These are phyloP conservation scores for Colletotrichum shisoi DNA, from an alignment of 2,329 filamentous ascomycete genomes.

Conservation along the genomic window DNA sequence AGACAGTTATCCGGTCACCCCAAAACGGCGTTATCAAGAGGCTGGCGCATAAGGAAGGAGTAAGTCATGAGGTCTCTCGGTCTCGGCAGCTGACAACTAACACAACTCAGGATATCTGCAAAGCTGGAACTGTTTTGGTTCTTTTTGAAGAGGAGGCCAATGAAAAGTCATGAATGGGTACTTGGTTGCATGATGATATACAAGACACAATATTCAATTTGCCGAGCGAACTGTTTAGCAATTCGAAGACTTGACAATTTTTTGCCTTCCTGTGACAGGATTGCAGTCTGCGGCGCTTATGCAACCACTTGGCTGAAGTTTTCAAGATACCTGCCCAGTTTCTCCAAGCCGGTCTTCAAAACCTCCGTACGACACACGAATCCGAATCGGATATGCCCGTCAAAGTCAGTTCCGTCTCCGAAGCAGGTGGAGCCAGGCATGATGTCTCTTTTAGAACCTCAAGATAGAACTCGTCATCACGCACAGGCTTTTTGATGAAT, in stretches of 20 bases:
- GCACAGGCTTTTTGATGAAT: slow-evolving; percentile 56
- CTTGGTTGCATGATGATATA: not conserved
- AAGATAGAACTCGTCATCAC: slow-evolving; percentile 76
- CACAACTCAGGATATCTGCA: slow-evolving; percentile 72
- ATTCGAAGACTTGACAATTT: not conserved
- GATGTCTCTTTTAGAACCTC: slow-evolving; percentile 72
- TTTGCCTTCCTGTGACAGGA: too few relatives aligned
- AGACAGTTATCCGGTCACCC: slow-evolving; percentile 81
- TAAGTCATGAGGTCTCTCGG: slow-evolving; percentile 54
- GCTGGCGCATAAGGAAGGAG: slow-evolving; percentile 76
- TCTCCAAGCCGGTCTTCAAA: slow-evolving; percentile 70
- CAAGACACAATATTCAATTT: not conserved
- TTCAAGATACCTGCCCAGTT: slow-evolving; percentile 53
- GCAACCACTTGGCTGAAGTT: not conserved
- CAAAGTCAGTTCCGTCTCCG: slow-evolving; percentile 70
- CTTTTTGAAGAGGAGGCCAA: slow-evolving; percentile 68
- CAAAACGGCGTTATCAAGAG: slow-evolving; percentile 75
- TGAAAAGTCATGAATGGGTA: slow-evolving; percentile 35
- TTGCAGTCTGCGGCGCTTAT: too few relatives aligned
- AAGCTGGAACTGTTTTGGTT: slow-evolving; percentile 77
- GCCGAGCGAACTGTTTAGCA: not conserved
- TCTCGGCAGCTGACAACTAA: slow-evolving; percentile 39
- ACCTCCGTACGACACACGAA: slow-evolving; percentile 76
- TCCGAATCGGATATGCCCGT: slow-evolving; percentile 78
- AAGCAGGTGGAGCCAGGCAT: slow-evolving; percentile 78